phyloP scores from a whole-genome alignment of 768 basidiomycete species.

The Kwoniella dejecticola region DNA sequence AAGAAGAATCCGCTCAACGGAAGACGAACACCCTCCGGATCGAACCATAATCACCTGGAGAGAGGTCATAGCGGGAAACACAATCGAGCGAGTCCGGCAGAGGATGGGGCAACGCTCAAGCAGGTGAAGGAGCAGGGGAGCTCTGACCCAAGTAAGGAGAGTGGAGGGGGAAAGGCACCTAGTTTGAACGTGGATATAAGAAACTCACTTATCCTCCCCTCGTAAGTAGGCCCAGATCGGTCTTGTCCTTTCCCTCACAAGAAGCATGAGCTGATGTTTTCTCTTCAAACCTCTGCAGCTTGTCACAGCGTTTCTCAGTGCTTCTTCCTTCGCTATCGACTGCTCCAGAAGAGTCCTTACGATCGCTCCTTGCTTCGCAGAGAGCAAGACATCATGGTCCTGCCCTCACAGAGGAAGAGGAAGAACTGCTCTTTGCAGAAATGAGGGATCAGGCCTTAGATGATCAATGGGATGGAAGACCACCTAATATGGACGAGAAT shows the following conservation, averaged over 20 bases:
- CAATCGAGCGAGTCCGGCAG: background rate
- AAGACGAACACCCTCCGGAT: slow-evolving; percentile 8
- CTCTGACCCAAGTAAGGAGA: background rate
- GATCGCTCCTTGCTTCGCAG: slow-evolving; percentile 42
- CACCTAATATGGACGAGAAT: slow-evolving; percentile 16
- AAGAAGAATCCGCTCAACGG: slow-evolving; percentile 7
- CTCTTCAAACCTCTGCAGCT: slow-evolving; percentile 13
- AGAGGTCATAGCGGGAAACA: slow-evolving; percentile 4
- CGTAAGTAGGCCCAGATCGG: slow-evolving; percentile 31
- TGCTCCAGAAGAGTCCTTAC: slow-evolving; percentile 37
- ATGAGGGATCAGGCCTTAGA: slow-evolving; percentile 22
- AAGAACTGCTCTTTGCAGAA: slow-evolving; percentile 48
- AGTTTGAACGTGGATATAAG: slow-evolving; percentile 43
- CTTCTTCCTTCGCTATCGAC: slow-evolving; percentile 41
- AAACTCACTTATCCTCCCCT: slow-evolving; percentile 48
- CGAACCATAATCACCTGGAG: background rate
- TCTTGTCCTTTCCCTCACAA: background rate
- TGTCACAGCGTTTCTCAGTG: slow-evolving; percentile 47
- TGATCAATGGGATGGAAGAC: slow-evolving; percentile 38
- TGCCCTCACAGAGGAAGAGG: slow-evolving; percentile 42
- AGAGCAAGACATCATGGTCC: slow-evolving; percentile 36
- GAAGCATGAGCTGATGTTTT: background rate
- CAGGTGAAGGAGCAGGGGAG: slow-evolving; percentile 2
- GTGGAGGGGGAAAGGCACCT: slow-evolving; percentile 26
- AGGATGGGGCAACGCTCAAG: background rate